Conservation (phyloP, 2,329 filamentous ascomycete species). For the Fusarium sp. region DNA sequence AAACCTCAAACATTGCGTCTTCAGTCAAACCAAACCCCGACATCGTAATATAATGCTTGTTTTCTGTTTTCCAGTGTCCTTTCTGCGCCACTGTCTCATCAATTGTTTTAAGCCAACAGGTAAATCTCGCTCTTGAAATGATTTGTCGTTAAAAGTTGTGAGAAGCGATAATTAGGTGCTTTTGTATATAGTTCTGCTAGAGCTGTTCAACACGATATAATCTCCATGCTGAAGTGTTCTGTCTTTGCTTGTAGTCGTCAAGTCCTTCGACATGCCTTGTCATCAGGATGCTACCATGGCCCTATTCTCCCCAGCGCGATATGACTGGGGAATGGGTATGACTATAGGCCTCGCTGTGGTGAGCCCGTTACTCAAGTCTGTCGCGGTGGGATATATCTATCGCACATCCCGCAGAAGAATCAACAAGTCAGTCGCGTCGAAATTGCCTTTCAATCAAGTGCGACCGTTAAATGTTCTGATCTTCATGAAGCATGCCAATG, state of each 20-base stretch:
- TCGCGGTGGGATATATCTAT: slow-evolving; percentile 43
- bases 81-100: slow-evolving; percentile 12
- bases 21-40: slow-evolving; percentile 2
- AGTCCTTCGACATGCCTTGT: slow-evolving; percentile 25
- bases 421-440: slow-evolving; percentile 38
- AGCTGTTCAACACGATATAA: slow-evolving; percentile 2
- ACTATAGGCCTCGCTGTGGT: neutral
- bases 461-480: slow-evolving; percentile 29
- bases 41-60: slow-evolving; percentile 5
- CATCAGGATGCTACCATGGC: slow-evolving; percentile 4
- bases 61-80: slow-evolving; percentile 14
- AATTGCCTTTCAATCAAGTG: slow-evolving; percentile 39
- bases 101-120: neutral
- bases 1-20: neutral
- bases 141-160: slow-evolving; percentile 7
- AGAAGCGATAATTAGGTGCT: slow-evolving; percentile 22
- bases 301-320: neutral
- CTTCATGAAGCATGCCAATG: slow-evolving; percentile 21
- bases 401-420: slow-evolving; percentile 32
- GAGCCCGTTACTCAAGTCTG: slow-evolving; percentile 18
- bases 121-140: slow-evolving; percentile 5
- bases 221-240: slow-evolving; percentile 16
- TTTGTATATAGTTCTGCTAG: slow-evolving; percentile 30
- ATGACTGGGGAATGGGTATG: neutral
- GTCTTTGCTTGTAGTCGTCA: slow-evolving; percentile 16